Evolutionary conservation across 2,329 filamentous ascomycete species (phyloP).

Genomic region (Xylaria sp.): DNA sequence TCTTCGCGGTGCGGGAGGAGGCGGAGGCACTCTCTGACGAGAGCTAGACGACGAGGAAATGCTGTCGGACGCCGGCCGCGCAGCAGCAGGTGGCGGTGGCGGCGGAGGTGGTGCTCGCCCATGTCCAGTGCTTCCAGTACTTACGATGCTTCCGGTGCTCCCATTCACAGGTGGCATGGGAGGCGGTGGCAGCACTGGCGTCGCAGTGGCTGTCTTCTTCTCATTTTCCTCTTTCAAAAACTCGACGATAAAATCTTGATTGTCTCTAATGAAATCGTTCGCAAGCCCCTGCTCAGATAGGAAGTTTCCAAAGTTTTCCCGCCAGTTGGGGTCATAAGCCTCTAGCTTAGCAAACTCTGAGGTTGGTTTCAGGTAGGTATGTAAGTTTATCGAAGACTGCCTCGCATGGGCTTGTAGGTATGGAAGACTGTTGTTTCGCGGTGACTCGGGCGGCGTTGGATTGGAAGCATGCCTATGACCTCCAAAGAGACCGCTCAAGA

Average conservation of each 20-base stretch:
- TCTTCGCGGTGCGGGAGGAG: constrained; percentile 70
- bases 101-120: constrained; percentile 56
- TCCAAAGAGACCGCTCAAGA: constrained; percentile 71
- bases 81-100: constrained; percentile 40
- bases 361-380: constrained; percentile 53
- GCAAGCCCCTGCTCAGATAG: constrained; percentile 70
- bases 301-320: constrained; percentile 72
- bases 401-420: constrained; percentile 49
- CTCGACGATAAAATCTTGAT: constrained; percentile 74
- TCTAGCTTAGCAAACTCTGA: constrained; percentile 72
- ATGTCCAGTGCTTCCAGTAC: constrained; percentile 42
- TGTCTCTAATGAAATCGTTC: constrained; percentile 73
- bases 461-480: constrained; percentile 69
- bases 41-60: constrained; percentile 51
- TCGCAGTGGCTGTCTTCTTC: constrained; percentile 49
- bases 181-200: constrained; percentile 53
- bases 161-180: constrained; percentile 52
- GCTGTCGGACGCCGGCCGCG: constrained; percentile 47
- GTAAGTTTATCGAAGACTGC: constrained; percentile 58
- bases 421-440: constrained; percentile 55
- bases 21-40: constrained; percentile 59
- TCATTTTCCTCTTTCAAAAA: constrained; percentile 68
- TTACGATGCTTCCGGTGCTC: constrained; percentile 43
- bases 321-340: constrained; percentile 72
- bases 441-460: constrained; percentile 66